Evolutionary conservation across 495 filamentous ascomycete genomes (phyloP), one percentile per base, ranked within the genome.

Genomic region (Aspergillus asperescens): DNA sequence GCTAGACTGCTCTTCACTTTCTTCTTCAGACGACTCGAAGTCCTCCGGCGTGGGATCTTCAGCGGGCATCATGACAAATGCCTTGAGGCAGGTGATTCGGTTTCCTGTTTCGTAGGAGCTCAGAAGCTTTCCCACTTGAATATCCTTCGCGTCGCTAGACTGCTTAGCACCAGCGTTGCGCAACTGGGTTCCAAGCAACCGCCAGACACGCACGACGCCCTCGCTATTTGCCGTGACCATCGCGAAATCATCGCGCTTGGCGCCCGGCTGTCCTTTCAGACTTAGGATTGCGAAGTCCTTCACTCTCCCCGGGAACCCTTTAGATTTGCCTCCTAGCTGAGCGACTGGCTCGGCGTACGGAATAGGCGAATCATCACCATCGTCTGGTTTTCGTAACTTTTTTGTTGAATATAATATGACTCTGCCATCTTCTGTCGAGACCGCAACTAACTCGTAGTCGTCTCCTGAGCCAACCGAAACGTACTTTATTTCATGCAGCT

Each of bases 381-480:
- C 61, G 23, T 62, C 61, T 1, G 56, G 53, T 15, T 65, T 39
- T 16, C 62, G 60, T 24, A 71, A 68, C 46, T 51, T 71, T 60
- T 57, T 69, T 2, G 88, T 90, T 38, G 83, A 83, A 63, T 89
- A 96, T 66, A 98, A 95, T 28, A 95, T 57, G 16, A 98, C 74
- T 37, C 87, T 77, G 16, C 94, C 93, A 66, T 97, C 92, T 64
- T 97, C 93, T 0, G 93, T 96, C n/a, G 90, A 88, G 6, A 94
- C 73, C 1, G 83, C 84, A 34, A 98, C 64, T 8, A 92, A 62
- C 13, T 75, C 71, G 13, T 69, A 71, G 25, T 72, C 65, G 18
- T 67, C 59, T 23, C 73, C 62, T 24, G 59, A 39, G 23, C 70
- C 61, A n/a, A 75, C 43, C 20, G 70, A 63, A 18, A 93, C 59